Percentiles rank a stretch among this genome's conserved stretches.
These are phyloP conservation scores for Alternaria sp. DNA, from an alignment of 2,329 filamentous ascomycete species.

Conservation along the genomic window DNA sequence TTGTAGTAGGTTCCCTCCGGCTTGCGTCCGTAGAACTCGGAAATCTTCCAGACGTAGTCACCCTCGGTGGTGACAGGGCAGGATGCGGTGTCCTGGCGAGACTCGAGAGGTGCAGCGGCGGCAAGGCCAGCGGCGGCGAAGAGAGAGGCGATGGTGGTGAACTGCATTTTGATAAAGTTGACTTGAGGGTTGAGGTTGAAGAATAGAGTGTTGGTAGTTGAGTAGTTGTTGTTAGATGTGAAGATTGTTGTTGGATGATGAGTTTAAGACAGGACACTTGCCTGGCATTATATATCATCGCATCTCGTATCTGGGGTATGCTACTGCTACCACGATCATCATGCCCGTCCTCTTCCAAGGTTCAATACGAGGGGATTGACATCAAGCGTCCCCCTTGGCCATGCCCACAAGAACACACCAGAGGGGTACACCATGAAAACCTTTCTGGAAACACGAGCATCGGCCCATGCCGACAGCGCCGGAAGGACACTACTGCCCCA, in stretches of 20 bases:
- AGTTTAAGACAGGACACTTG: not conserved
- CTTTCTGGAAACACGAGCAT: conserved; percentile 5
- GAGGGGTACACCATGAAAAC: not conserved
- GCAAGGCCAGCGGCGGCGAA: conserved; percentile 24
- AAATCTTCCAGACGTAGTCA: conserved; percentile 34
- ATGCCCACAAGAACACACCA: not conserved
- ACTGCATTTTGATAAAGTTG: conserved; percentile 26
- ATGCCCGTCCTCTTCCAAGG: not conserved
- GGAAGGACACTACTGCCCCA: not conserved
- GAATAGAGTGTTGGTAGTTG: not conserved
- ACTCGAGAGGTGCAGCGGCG: conserved; percentile 21
- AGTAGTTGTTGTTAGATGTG: conserved; percentile 5
- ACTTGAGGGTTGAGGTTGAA: not conserved
- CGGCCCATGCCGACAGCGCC: not conserved
- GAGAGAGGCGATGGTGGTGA: conserved; percentile 27
- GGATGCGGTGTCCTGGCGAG: conserved; percentile 13
- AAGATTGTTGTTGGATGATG: conserved; percentile 13
- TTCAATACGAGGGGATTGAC: conserved; percentile 9
- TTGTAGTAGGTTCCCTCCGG: conserved; percentile 28
- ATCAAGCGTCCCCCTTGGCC: conserved; percentile 2
- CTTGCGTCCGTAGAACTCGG: conserved; percentile 29
- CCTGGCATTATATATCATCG: conserved; percentile 9
- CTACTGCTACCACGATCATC: not conserved
- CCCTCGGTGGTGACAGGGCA: conserved; percentile 18
- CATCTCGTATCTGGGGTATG: not conserved